A percentile compares a stretch with the other conserved stretches of the same genome.
phyloP scores from a whole-genome alignment of 2,329 filamentous ascomycete genomes.

The Gnomoniopsis smithogilvyi region DNA sequence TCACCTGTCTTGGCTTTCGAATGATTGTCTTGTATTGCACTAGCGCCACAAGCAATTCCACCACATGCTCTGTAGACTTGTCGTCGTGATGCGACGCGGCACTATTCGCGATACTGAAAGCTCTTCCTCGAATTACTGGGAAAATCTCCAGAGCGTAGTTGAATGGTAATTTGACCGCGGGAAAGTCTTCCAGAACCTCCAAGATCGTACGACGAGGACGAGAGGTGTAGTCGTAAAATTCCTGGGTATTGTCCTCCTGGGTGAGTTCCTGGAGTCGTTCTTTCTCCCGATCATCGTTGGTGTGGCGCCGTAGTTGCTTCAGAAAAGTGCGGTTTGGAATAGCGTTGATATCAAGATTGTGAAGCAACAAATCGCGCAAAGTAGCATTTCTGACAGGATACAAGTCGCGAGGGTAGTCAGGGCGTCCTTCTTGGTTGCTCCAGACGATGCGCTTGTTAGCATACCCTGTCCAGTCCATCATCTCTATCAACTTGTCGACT shows the following conservation, averaged over 20 bases:
- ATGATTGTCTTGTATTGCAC: conserved; percentile 91
- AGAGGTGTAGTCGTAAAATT: conserved; percentile 94
- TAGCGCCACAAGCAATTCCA: conserved; percentile 79
- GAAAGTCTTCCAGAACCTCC: conserved; percentile 89
- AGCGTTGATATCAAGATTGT: conserved; percentile 84
- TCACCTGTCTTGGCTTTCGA: conserved; percentile 66
- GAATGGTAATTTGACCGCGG: conserved; percentile 77
- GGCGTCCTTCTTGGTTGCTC: not conserved
- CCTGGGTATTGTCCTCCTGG: conserved; percentile 75
- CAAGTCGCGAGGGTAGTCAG: conserved; percentile 27
- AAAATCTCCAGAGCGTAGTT: conserved; percentile 69
- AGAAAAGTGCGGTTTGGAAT: conserved; percentile 90
- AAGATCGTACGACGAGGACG: conserved; percentile 86
- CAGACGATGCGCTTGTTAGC: conserved; percentile 59
- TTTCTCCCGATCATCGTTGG: conserved; percentile 67
- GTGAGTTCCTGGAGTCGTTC: conserved; percentile 83
- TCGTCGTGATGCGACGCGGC: not conserved
- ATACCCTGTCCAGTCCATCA: conserved; percentile 74
- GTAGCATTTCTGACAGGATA: conserved; percentile 48
- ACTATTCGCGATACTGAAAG: conserved; percentile 89
- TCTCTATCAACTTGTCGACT: conserved; percentile 71
- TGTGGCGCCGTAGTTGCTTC: conserved; percentile 71
- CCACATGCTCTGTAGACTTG: conserved; percentile 16
- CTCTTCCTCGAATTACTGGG: conserved; percentile 78
- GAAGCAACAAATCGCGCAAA: conserved; percentile 70